Evolutionary conservation across 768 basidiomycete species (phyloP).

Genomic region (Rhizopogon salebrosus): DNA sequence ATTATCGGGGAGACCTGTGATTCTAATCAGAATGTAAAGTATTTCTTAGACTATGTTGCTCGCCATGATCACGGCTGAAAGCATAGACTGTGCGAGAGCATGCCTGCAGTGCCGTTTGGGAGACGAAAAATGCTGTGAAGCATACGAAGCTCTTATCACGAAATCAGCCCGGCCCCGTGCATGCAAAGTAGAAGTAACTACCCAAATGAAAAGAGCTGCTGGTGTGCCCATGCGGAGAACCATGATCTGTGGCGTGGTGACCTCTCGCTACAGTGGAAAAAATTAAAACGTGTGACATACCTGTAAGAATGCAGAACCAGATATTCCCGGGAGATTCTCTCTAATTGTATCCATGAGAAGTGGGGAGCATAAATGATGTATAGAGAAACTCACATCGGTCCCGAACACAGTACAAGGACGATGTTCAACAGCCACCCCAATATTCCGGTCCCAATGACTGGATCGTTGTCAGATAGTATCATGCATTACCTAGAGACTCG

Average conservation of each 20-base stretch:
- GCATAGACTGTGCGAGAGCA: slow-evolving; percentile 79
- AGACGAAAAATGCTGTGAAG: slow-evolving; percentile 83
- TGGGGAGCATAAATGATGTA: not conserved
- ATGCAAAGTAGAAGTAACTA: slow-evolving; percentile 19
- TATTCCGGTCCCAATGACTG: slow-evolving; percentile 69
- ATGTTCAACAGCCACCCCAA: slow-evolving; percentile 88
- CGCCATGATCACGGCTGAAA: slow-evolving; percentile 76
- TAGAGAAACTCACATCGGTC: slow-evolving; percentile 49
- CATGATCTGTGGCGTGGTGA: slow-evolving; percentile 53
- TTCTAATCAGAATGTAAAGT: not conserved
- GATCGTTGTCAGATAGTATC: not conserved
- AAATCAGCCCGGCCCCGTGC: not conserved
- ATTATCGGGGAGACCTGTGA: slow-evolving; percentile 63
- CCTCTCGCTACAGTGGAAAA: not conserved
- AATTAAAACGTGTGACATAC: slow-evolving; percentile 22
- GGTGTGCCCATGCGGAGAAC: slow-evolving; percentile 67
- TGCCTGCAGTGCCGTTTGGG: slow-evolving; percentile 77
- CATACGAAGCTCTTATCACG: slow-evolving; percentile 61
- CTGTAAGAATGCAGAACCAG: slow-evolving; percentile 70
- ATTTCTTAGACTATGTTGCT: slow-evolving; percentile 1
- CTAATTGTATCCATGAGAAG: slow-evolving; percentile 24
- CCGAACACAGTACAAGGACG: slow-evolving; percentile 79
- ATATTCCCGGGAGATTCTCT: slow-evolving; percentile 60
- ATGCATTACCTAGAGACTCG: not conserved
- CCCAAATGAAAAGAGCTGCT: slow-evolving; percentile 77